Percentiles rank a stretch among this genome's conserved stretches.
Conservation (phyloP, 495 filamentous ascomycete genomes). For the Pseudomonodictys pantanalensis region DNA sequence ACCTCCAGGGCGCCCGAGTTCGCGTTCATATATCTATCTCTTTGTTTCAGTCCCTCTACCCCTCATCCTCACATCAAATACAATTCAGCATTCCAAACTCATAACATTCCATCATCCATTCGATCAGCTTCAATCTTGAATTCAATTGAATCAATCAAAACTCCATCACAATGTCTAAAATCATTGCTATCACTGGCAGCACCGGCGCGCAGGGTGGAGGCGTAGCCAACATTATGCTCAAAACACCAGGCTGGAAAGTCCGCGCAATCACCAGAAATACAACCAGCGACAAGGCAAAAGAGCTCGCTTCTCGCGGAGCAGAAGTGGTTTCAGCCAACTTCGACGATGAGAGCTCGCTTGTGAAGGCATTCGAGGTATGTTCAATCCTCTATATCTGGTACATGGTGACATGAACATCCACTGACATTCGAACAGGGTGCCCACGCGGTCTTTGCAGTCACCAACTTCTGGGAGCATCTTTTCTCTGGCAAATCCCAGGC, state of each 20-base stretch:
- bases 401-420: background rate
- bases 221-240: slow-evolving; percentile 15
- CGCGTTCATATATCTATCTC: no score
- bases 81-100: no score
- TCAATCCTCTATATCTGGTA: background rate
- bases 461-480: slow-evolving; percentile 30
- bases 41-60: no score
- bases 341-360: slow-evolving; percentile 23
- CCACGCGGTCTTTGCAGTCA: slow-evolving; percentile 30
- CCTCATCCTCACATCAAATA: no score
- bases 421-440: slow-evolving; percentile 9
- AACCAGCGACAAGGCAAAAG: slow-evolving; percentile 19
- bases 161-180: slow-evolving; percentile 6
- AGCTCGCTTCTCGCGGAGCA: slow-evolving; percentile 19
- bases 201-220: slow-evolving; percentile 15
- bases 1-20: no score
- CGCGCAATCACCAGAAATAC: slow-evolving; percentile 28
- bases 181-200: slow-evolving; percentile 7
- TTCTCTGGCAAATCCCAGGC: slow-evolving; percentile 10
- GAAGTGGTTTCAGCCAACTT: slow-evolving; percentile 27
- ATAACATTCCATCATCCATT: no score
- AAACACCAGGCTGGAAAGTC: slow-evolving; percentile 22
- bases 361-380: slow-evolving; percentile 30
- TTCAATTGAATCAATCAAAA: no score
- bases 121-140: no score